Evolutionary conservation across 495 filamentous ascomycete species (phyloP).

Genomic region (Chaetomidium leptoderma): DNA sequence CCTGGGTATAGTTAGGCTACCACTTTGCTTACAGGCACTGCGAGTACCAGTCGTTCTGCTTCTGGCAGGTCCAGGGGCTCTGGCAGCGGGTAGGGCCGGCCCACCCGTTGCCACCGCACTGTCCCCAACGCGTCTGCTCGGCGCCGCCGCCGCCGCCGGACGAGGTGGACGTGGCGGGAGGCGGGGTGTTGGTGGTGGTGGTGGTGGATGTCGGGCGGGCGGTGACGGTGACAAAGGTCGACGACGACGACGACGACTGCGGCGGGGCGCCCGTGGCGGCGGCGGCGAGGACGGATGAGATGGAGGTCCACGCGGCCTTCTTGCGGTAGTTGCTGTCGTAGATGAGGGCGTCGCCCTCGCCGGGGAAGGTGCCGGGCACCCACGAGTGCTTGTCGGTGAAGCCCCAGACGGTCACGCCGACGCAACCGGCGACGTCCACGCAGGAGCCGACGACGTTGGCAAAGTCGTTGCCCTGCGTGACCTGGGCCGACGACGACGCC

Average conservation of each 20-base stretch:
- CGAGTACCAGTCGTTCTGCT: slow-evolving; percentile 38
- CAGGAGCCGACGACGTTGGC: slow-evolving; percentile 52
- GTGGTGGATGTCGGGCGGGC: neutral
- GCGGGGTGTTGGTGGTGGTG: slow-evolving; percentile 17
- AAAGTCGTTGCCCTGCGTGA: slow-evolving; percentile 55
- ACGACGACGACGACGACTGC: slow-evolving; percentile 10
- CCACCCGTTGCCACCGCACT: slow-evolving; percentile 43
- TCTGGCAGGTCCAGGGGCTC: slow-evolving; percentile 39
- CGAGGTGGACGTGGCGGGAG: slow-evolving; percentile 17
- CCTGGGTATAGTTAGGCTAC: too few relatives aligned
- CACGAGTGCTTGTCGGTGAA: slow-evolving; percentile 60
- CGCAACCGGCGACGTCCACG: slow-evolving; percentile 49
- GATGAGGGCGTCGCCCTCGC: slow-evolving; percentile 53
- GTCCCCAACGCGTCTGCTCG: slow-evolving; percentile 32
- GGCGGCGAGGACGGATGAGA: slow-evolving; percentile 37
- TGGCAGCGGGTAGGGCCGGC: slow-evolving; percentile 39
- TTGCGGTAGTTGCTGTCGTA: slow-evolving; percentile 49
- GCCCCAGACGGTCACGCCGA: slow-evolving; percentile 63
- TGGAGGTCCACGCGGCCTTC: slow-evolving; percentile 52
- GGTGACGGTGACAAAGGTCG: slow-evolving; percentile 23
- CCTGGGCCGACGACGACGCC: slow-evolving; percentile 36
- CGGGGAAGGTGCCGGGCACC: slow-evolving; percentile 46
- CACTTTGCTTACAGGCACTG: slow-evolving; percentile 35
- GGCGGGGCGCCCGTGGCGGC: slow-evolving; percentile 20
- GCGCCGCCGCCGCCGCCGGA: slow-evolving; percentile 14